A percentile compares a stretch with the other conserved stretches of the same genome.
These are phyloP conservation scores for Keithomyces neogunnii DNA, from an alignment of 2,329 filamentous ascomycete species.

Conservation along the genomic window DNA sequence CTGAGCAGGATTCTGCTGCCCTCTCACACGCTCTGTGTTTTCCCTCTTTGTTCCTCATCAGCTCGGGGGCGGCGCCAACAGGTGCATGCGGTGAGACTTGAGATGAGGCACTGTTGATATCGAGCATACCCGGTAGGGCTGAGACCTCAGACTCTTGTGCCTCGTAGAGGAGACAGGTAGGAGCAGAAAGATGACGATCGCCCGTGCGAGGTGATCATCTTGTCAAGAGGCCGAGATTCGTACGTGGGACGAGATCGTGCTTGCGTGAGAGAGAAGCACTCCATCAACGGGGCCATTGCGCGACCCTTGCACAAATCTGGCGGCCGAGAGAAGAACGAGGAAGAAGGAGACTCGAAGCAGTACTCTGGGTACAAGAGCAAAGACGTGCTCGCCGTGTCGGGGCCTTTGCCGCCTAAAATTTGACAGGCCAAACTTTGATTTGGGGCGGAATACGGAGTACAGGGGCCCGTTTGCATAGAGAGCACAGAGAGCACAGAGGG, in stretches of 20 bases:
- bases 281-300: background rate
- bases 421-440: background rate
- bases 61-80: constrained; percentile 5
- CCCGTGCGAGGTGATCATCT: constrained; percentile 10
- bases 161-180: background rate
- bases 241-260: constrained; percentile 9
- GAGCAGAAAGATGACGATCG: constrained; percentile 4
- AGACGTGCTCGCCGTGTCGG: too few species aligned
- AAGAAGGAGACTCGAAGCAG: too few species aligned
- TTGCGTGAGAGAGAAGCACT: constrained; percentile 1
- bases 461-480: background rate
- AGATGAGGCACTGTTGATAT: constrained; percentile 7
- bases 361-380: too few species aligned
- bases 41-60: background rate
- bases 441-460: background rate
- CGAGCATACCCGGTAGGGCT: constrained; percentile 10
- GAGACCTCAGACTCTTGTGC: constrained; percentile 7
- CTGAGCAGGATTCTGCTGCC: background rate
- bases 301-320: background rate
- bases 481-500: background rate
- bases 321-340: background rate
- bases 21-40: background rate
- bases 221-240: background rate
- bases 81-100: constrained; percentile 9
- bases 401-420: background rate